Evolutionary conservation across 257 asterid genomes (phyloP).

Genomic region (Penstemon newberryi): DNA sequence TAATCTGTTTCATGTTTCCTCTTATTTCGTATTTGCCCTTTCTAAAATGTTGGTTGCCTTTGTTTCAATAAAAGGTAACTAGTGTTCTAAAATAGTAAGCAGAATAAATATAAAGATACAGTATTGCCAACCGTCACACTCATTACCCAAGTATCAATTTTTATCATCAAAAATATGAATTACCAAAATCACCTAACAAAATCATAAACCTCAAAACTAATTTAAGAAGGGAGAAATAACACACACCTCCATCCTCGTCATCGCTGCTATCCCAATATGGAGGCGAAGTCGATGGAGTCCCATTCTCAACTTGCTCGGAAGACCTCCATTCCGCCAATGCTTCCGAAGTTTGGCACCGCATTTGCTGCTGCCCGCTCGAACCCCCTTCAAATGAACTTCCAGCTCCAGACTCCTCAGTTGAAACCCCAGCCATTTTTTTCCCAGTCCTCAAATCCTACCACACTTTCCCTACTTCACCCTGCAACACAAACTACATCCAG

Average conservation of each 20-base stretch:
- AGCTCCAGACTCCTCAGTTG: slow-evolving; percentile 48
- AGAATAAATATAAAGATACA: background rate
- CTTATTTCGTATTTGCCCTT: background rate
- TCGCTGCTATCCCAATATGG: slow-evolving; percentile 87
- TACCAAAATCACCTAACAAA: background rate
- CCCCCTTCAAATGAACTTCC: slow-evolving; percentile 62
- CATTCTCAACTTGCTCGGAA: slow-evolving; percentile 77
- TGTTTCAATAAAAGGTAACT: background rate
- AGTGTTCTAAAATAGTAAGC: background rate
- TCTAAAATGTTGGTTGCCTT: background rate
- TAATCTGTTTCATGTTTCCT: slow-evolving; percentile 1
- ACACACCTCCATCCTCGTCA: slow-evolving; percentile 63
- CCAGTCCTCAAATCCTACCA: slow-evolving; percentile 53
- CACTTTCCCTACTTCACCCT: slow-evolving; percentile 52
- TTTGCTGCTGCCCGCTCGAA: slow-evolving; percentile 52
- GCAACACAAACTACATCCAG: slow-evolving; percentile 22
- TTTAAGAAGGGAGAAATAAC: background rate
- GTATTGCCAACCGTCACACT: slow-evolving; percentile 1
- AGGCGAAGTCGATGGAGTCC: slow-evolving; percentile 77
- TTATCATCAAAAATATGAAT: background rate
- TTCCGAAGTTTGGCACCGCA: slow-evolving; percentile 61
- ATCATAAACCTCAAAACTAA: slow-evolving; percentile 10
- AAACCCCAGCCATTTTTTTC: slow-evolving; percentile 57
- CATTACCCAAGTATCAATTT: background rate
- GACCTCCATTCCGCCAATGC: slow-evolving; percentile 83